Evolutionary conservation across 768 basidiomycete species (phyloP), one percentile per base, ranked within the genome.

Genomic region (Leucocoprinus sp.): DNA sequence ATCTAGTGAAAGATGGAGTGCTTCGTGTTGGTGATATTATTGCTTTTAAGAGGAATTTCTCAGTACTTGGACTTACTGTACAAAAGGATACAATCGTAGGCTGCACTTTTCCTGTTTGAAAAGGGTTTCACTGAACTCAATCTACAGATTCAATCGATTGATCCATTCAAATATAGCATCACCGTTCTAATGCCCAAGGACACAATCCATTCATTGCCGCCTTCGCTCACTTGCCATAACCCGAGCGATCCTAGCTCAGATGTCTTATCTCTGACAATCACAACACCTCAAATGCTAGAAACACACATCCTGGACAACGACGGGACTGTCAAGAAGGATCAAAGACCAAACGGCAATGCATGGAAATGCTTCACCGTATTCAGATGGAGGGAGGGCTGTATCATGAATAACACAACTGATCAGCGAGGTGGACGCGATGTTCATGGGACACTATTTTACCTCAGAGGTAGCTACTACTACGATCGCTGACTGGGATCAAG

Each of bases 351-450:
- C 48, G 72, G 68, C 5, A 75, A 76, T 47, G 76, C 76, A 3
- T 80, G 77, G 76, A 80, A 80, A 56, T 55, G 58, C 7, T 64
- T 80, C 51, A 71, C 72, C 4, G 62, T 81, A 4, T 80, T 74
- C 73, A 60, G 78, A 12, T 74, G 71, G 69, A 56, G 64, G 21
- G 64, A 63, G 0, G 68, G 66, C 8, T 51, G 46, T 15, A 51
- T 42, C 5, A 26, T 18, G 5, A 23, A 43, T 14, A 51, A 49
- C 21, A 43, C 47, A 6, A 53, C 55, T 6, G 59, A 61, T 49
- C 58, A 57, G 48, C 50, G 61, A 51, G 62, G 74, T 57, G 74
- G 70, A 1, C 56, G 74, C 40, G 70, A 72, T 49, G 65, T 63
- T 28, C 61, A 72, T 49, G 73, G 73, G 1, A 74, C 72, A 6